Evolutionary conservation across 108 stramenopile genomes (phyloP), one percentile per base, ranked within the genome.

Genomic region (Skeletonema costatum): DNA sequence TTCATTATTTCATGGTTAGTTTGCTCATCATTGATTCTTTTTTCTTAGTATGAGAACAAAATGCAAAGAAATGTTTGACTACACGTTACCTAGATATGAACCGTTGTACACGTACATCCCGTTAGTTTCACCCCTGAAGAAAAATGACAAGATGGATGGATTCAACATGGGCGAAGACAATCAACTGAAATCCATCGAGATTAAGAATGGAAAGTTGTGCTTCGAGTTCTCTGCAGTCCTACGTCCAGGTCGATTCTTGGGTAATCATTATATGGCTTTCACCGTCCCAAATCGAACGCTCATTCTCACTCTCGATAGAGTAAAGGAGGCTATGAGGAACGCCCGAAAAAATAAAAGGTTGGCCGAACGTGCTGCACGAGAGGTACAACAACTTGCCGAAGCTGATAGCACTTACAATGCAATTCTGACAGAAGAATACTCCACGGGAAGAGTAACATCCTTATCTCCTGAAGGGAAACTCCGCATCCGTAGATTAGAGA

Each of bases 81-180:
- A 82, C 66, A 82, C 81, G 25, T 76, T 82, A 50, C 81, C 81
- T 11, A 25, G 44, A 10, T 66, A 67, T 19, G 5, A 92, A 32
- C 93, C 96, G 42, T 30, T 90, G 12, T 91, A 93, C 66, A 83
- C 90, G 30, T 96, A 86, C 79, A 88, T 96, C 67, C 96, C 96
- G 4, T 82, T 96, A 33, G 92, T 92, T 38, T 92, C 91, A 36
- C 92, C 92, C 12, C 83, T 90, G 48, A 92, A 92, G 70, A 80
- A 89, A 19, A 80, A 89, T 64, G 93, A 93, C 36, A 83, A 87
- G 17, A 81, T 83, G 66, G 90, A 87, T 68, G 93, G 93, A n/a
- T 96, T 90, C 71, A 85, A 94, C 64, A 73, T 96, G 81, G 96
- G 96, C 30, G 85, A 86, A 31, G 93, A 94, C 76, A 96, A 96